Conservation (phyloP, 2,329 filamentous ascomycete species). For the Xylaria sp. region DNA sequence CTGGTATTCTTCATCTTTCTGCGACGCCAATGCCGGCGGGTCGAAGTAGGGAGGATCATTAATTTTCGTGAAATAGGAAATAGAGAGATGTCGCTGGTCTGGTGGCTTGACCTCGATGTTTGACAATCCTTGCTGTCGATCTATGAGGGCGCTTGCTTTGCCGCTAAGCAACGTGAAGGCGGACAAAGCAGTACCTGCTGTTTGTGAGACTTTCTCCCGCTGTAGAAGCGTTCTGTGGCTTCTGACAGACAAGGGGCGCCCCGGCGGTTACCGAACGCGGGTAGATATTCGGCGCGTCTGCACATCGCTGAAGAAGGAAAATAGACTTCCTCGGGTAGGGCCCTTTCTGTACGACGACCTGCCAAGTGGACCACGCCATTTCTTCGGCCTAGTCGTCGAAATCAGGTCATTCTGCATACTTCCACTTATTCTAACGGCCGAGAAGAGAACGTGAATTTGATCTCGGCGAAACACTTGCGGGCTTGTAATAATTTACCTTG, state of each 20-base stretch:
- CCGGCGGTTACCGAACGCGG: slow-evolving; percentile 37
- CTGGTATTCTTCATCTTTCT: slow-evolving; percentile 26
- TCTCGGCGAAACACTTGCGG: slow-evolving; percentile 35
- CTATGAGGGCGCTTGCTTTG: slow-evolving; percentile 37
- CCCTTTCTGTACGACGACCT: slow-evolving; percentile 43
- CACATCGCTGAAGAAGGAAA: slow-evolving; percentile 41
- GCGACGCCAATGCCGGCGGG: slow-evolving; percentile 28
- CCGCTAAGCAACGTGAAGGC: slow-evolving; percentile 38
- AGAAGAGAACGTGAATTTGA: slow-evolving; percentile 30
- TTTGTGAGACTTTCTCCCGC: slow-evolving; percentile 18
- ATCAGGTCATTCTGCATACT: slow-evolving; percentile 39
- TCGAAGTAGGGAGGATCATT: neutral
- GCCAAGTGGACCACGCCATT: slow-evolving; percentile 41
- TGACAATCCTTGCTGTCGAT: slow-evolving; percentile 44
- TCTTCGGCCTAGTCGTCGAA: slow-evolving; percentile 31
- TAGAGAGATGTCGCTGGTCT: neutral
- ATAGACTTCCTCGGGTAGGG: slow-evolving; percentile 44
- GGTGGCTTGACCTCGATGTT: slow-evolving; percentile 19
- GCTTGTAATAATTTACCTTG: slow-evolving; percentile 14
- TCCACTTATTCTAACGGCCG: slow-evolving; percentile 37
- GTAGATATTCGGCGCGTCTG: slow-evolving; percentile 31
- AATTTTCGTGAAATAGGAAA: slow-evolving; percentile 13
- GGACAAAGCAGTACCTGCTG: slow-evolving; percentile 25
- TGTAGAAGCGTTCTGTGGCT: neutral
- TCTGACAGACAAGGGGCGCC: slow-evolving; percentile 28